phyloP scores from a whole-genome alignment of 164 flowering plant genomes.

The Buxus sempervirens region DNA sequence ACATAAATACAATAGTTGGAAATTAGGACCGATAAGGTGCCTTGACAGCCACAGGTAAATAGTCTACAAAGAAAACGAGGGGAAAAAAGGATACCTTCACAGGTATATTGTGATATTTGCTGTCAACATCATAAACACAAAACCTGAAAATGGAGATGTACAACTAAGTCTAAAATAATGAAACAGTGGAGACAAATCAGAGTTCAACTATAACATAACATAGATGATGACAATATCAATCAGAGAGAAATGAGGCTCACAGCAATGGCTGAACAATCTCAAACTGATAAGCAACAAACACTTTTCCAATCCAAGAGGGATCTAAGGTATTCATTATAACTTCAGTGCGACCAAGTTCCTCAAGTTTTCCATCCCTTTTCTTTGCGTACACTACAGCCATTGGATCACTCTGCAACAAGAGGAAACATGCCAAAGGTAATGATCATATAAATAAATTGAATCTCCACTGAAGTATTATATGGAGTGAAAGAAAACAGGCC shows the following conservation, averaged over 20 bases:
- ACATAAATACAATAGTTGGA: too few relatives aligned
- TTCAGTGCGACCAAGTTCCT: slow-evolving; percentile 85
- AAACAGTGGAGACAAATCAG: neutral
- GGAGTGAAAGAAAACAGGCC: neutral
- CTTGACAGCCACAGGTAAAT: slow-evolving; percentile 39
- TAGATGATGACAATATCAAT: neutral
- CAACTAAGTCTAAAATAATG: neutral
- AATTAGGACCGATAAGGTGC: slow-evolving; percentile 22
- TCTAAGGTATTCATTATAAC: slow-evolving; percentile 62
- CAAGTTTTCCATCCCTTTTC: slow-evolving; percentile 57
- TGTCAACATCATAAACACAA: slow-evolving; percentile 73
- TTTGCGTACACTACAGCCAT: slow-evolving; percentile 57
- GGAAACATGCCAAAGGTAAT: neutral
- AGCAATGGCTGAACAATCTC: slow-evolving; percentile 68
- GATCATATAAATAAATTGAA: neutral
- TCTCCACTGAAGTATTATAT: neutral
- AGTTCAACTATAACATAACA: neutral
- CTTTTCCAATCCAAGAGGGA: slow-evolving; percentile 71
- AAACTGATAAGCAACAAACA: slow-evolving; percentile 61
- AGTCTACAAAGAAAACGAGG: neutral
- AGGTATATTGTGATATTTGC: slow-evolving; percentile 57
- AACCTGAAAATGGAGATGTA: slow-evolving; percentile 38
- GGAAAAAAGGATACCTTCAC: slow-evolving; percentile 47
- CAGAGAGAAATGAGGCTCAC: slow-evolving; percentile 31
- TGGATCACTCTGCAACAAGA: slow-evolving; percentile 68